Base-by-base conservation (phyloP, 441 rosid species). In the Bocquillonia castaneifolia region DNA sequence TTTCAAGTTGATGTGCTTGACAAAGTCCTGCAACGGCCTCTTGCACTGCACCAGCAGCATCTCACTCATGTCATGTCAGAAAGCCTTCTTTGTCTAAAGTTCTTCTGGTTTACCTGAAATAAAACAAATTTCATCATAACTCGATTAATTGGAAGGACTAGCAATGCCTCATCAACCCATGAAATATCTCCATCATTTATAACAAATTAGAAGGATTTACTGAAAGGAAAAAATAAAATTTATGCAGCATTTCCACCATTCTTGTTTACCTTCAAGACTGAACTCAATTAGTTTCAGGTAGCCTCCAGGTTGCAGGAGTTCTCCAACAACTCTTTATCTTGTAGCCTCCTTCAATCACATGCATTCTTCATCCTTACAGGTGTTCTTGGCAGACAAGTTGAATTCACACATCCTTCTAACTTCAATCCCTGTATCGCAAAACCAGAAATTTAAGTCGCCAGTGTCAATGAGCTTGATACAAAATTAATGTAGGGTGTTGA, bases 381-480 rank as follows among this genome's bases (percentile, higher is more conserved):
- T 31, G 73, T 59, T 72, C 89, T 82, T n/a, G 85, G 82, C 53
- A 89, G 77, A 51, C 96, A 88, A 13, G 92, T 84, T 48, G 78
- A 23, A 68, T 89, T 89, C 36, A 86, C 85, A 25, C 96, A 89
- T 14, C 70, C 45, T 28, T 47, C 72, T n/a, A 87, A 72, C 47
- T 73, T 77, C 77, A 77, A 51, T 22, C 66, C 77, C 94, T 88
- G 40, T 23, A 22, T 23, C 48, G 3, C 29, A 23, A 47, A 56
- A 36, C 22, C 31, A 66, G 58, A 52, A 0, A 18, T 18, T 10
- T n/a, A 9, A 4, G 40, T 3, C 9, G 5, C 40, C 40, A 36
- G 15, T 17, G 12, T 31, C 20, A 10, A 48, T 48, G 42, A 29
- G n/a, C 65, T 61, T 25, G 15, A 52, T 1, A 15, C 31, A 56